Conservation (phyloP, 805 yeast genomes). For the Spencermartinsiella europaea region DNA sequence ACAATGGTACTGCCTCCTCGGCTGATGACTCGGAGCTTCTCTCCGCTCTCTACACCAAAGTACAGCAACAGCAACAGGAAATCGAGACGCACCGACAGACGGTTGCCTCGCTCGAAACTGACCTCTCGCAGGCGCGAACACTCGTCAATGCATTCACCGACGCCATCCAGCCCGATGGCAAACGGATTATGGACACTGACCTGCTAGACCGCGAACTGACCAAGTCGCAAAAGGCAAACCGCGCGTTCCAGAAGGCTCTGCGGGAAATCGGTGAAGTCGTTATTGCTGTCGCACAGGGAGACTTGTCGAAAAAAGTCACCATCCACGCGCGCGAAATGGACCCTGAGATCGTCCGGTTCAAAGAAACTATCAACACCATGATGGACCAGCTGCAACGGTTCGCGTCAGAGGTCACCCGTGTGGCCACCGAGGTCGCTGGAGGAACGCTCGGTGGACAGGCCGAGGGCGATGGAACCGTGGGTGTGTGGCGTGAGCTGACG, state of each 20-base stretch:
- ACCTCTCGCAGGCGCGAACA: constrained; percentile 31
- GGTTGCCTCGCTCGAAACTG: constrained; percentile 30
- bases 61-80: constrained; percentile 33
- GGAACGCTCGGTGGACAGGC: constrained; percentile 91
- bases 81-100: constrained; percentile 32
- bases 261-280: constrained; percentile 82
- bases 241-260: constrained; percentile 61
- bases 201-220: constrained; percentile 34
- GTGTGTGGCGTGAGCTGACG: constrained; percentile 82
- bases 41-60: constrained; percentile 26
- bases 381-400: constrained; percentile 81
- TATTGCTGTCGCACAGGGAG: constrained; percentile 85
- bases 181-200: constrained; percentile 28
- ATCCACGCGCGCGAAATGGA: constrained; percentile 67
- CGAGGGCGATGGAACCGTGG: constrained; percentile 75
- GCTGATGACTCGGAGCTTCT: constrained; percentile 6
- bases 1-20: too few relatives aligned
- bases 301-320: constrained; percentile 72
- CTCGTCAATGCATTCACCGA: constrained; percentile 31
- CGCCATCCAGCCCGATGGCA: constrained; percentile 27
- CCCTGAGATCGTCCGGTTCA: constrained; percentile 75
- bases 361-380: constrained; percentile 80
- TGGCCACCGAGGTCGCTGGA: constrained; percentile 85
- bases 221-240: constrained; percentile 49
- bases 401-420: constrained; percentile 75